phyloP scores from a whole-genome alignment of 2,329 filamentous ascomycete species.

The Fonsecaea monophora region DNA sequence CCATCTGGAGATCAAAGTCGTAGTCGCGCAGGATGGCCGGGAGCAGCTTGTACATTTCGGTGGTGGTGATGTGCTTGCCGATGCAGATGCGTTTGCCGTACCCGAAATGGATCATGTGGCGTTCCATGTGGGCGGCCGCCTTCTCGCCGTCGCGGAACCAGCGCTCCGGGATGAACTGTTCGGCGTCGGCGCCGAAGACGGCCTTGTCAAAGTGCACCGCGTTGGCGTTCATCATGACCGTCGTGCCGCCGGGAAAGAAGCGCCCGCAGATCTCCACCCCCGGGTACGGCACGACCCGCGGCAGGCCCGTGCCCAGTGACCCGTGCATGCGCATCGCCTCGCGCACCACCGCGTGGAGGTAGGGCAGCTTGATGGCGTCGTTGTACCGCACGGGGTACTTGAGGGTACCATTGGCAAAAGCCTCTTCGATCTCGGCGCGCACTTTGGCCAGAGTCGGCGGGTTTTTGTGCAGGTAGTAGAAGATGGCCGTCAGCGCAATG shows the following conservation, averaged over 20 bases:
- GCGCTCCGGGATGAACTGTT: slow-evolving; percentile 56
- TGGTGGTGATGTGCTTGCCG: slow-evolving; percentile 38
- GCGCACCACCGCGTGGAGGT: slow-evolving; percentile 60
- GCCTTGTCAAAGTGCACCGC: slow-evolving; percentile 49
- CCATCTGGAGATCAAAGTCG: slow-evolving; percentile 27
- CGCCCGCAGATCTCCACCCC: slow-evolving; percentile 47
- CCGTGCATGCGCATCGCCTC: slow-evolving; percentile 61
- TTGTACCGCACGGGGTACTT: slow-evolving; percentile 29
- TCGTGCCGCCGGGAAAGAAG: slow-evolving; percentile 47
- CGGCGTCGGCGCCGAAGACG: slow-evolving; percentile 55
- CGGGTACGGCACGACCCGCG: slow-evolving; percentile 56
- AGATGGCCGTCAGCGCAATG: slow-evolving; percentile 44
- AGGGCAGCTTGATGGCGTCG: slow-evolving; percentile 42
- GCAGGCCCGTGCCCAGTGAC: slow-evolving; percentile 56
- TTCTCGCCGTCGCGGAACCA: slow-evolving; percentile 47
- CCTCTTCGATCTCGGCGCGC: slow-evolving; percentile 55
- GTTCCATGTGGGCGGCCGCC: slow-evolving; percentile 33
- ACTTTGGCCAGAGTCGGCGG: slow-evolving; percentile 48
- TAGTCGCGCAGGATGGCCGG: slow-evolving; percentile 34
- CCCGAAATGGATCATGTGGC: slow-evolving; percentile 35
- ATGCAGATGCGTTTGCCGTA: slow-evolving; percentile 38
- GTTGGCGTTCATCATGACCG: slow-evolving; percentile 47
- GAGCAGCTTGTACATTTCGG: slow-evolving; percentile 42
- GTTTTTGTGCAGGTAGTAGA: slow-evolving; percentile 45
- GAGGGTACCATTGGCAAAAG: slow-evolving; percentile 35